phyloP scores from a whole-genome alignment of 2,329 filamentous ascomycete species.

The Cercospora brassicicola region DNA sequence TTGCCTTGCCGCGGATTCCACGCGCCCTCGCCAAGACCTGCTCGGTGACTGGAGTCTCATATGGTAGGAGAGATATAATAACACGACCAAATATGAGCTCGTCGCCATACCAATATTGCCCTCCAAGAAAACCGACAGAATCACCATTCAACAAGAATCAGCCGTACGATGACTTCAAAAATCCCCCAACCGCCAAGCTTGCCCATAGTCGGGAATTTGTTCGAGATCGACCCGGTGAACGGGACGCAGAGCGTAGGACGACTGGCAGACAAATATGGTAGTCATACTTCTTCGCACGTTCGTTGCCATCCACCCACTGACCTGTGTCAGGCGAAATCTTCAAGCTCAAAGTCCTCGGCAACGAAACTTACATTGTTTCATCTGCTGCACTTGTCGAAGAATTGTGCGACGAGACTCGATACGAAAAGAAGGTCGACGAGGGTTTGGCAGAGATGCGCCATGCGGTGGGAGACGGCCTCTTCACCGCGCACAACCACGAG shows the following conservation, averaged over 20 bases:
- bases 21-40: background rate
- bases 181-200: conserved; percentile 65
- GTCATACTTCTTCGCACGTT: background rate
- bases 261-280: conserved; percentile 24
- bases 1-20: background rate
- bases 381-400: conserved; percentile 40
- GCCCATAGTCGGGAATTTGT: conserved; percentile 64
- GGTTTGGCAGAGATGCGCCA: conserved; percentile 58
- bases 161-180: background rate
- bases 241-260: conserved; percentile 60
- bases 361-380: conserved; percentile 13
- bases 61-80: background rate
- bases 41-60: background rate
- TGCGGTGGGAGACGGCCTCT: conserved; percentile 49
- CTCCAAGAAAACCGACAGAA: background rate
- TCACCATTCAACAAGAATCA: background rate
- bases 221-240: conserved; percentile 61
- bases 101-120: background rate
- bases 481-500: conserved; percentile 43
- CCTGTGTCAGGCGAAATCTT: conserved; percentile 18
- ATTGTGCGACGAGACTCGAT: conserved; percentile 46
- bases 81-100: background rate
- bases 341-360: conserved; percentile 17
- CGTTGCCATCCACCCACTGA: background rate
- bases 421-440: conserved; percentile 58